These are phyloP conservation scores for Pleurotus eryngii DNA, from an alignment of 768 basidiomycete genomes.

Conservation along the genomic window DNA sequence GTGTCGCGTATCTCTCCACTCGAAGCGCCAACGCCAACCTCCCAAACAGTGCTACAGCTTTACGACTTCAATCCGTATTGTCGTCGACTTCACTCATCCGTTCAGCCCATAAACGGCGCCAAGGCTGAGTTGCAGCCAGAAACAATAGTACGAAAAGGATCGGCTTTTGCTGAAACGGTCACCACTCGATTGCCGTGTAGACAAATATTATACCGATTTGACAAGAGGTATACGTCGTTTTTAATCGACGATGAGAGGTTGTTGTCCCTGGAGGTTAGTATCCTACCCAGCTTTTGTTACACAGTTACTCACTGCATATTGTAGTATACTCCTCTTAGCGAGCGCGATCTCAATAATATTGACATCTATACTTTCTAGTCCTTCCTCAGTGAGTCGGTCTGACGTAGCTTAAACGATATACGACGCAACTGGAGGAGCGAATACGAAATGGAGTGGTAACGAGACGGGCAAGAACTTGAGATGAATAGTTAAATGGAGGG, in stretches of 20 bases:
- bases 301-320: too few species aligned
- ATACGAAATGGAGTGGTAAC: too few species aligned
- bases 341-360: too few species aligned
- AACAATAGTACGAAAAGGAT: background rate
- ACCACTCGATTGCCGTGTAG: background rate
- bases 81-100: background rate
- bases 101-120: background rate
- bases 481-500: too few species aligned
- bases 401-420: too few species aligned
- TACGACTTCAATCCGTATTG: slow-evolving; percentile 4
- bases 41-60: background rate
- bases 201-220: background rate
- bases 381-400: too few species aligned
- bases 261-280: background rate
- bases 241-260: slow-evolving; percentile 5
- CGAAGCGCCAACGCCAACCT: background rate
- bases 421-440: too few species aligned
- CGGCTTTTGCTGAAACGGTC: background rate
- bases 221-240: background rate
- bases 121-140: background rate
- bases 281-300: too few species aligned
- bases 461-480: too few species aligned
- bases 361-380: too few species aligned
- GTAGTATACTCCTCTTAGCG: too few species aligned
- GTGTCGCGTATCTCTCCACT: background rate